phyloP scores from a whole-genome alignment of 1,284 basidiomycete species.

The Ganoderma meredithae region DNA sequence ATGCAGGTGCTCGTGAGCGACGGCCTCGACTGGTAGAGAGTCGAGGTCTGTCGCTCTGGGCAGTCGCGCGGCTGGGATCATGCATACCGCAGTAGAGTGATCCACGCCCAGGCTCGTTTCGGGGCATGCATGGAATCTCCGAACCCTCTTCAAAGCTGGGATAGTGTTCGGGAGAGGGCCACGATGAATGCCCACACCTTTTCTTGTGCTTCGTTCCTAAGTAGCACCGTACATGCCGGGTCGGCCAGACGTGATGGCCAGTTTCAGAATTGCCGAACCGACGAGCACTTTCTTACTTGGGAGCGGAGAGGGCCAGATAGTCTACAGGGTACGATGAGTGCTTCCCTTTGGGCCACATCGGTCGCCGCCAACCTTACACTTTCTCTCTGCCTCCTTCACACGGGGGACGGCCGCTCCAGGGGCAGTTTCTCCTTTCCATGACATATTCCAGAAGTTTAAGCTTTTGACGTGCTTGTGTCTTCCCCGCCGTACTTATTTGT shows the following conservation, averaged over 20 bases:
- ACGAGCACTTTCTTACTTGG: too few species aligned
- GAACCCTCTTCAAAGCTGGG: not conserved
- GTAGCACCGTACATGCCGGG: not conserved
- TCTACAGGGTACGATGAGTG: not conserved
- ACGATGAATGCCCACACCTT: not conserved
- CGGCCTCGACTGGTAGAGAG: not conserved
- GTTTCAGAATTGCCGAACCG: not conserved
- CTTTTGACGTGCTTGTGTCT: slow-evolving; percentile 19
- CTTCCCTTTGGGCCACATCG: not conserved
- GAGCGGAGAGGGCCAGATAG: not conserved
- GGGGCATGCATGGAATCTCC: not conserved
- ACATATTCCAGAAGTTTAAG: not conserved
- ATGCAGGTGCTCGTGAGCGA: not conserved
- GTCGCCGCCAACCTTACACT: not conserved
- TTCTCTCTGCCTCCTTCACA: not conserved
- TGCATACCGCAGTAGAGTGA: not conserved
- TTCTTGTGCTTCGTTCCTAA: not conserved
- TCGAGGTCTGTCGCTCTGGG: not conserved
- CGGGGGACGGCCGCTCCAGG: not conserved
- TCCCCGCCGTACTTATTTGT: slow-evolving; percentile 21
- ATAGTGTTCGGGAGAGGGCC: not conserved
- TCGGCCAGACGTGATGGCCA: not conserved
- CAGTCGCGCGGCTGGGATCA: not conserved
- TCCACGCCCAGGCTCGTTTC: not conserved
- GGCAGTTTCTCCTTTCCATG: not conserved